phyloP scores from a whole-genome alignment of 306 rosid species.

The Macrotyloma uniflorum region DNA sequence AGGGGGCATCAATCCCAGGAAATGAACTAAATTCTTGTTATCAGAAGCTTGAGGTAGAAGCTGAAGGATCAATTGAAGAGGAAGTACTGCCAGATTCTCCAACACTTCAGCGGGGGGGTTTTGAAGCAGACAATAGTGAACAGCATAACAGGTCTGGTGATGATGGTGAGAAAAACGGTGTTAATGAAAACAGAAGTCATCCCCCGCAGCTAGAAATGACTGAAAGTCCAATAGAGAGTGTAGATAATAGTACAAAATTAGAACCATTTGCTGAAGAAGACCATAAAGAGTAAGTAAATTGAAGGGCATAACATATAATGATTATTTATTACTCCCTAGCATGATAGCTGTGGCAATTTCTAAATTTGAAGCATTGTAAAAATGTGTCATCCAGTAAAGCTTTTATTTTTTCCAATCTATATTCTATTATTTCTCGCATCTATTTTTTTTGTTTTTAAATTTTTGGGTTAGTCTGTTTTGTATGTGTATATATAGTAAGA shows the following conservation, averaged over 20 bases:
- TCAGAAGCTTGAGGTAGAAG: constrained; percentile 24
- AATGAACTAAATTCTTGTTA: constrained; percentile 43
- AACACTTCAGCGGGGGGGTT: constrained; percentile 19
- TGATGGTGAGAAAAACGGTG: constrained; percentile 29
- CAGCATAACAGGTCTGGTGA: constrained; percentile 19
- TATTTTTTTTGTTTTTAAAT: not conserved
- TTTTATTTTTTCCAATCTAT: not conserved
- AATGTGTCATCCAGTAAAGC: not conserved
- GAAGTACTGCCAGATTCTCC: constrained; percentile 28
- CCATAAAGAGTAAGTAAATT: constrained; percentile 20
- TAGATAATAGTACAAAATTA: constrained; percentile 23
- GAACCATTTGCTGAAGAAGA: constrained; percentile 33
- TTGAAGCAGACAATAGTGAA: constrained; percentile 30
- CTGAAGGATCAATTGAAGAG: constrained; percentile 26
- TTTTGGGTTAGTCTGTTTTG: not conserved
- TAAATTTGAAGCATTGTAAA: not conserved
- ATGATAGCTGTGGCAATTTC: not conserved
- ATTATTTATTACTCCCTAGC: constrained; percentile 29
- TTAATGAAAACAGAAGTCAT: constrained; percentile 33
- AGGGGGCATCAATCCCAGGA: constrained; percentile 33
- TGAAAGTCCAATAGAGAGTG: constrained; percentile 27
- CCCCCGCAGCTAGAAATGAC: constrained; percentile 31
- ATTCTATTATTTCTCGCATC: not conserved
- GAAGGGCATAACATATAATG: not conserved
- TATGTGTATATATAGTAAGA: not conserved